Percentiles rank a stretch among this genome's conserved stretches.
phyloP scores from a whole-genome alignment of 2,329 filamentous ascomycete genomes.

The Leptographium galeiforme region DNA sequence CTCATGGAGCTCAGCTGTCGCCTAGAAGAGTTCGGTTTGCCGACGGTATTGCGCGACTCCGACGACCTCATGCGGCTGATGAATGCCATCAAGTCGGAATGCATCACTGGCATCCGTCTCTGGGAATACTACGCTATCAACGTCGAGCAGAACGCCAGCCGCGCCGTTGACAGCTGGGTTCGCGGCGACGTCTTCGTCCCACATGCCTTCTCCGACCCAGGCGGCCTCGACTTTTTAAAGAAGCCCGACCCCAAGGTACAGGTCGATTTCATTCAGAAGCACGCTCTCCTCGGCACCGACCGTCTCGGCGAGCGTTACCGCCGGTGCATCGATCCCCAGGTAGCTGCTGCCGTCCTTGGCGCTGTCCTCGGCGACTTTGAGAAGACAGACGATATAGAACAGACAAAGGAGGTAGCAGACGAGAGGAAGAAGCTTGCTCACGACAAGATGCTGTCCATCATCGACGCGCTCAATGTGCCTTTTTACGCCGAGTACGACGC shows the following conservation, averaged over 20 bases:
- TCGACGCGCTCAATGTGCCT: conserved; percentile 75
- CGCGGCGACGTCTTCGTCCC: conserved; percentile 42
- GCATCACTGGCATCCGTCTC: conserved; percentile 62
- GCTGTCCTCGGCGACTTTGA: conserved; percentile 51
- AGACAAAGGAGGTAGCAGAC: conserved; percentile 29
- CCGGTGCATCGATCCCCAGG: conserved; percentile 53
- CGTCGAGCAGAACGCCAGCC: conserved; percentile 56
- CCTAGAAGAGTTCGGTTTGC: conserved; percentile 58
- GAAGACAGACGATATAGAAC: conserved; percentile 30
- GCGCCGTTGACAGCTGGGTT: conserved; percentile 59
- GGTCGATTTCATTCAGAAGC: conserved; percentile 50
- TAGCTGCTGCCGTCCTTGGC: conserved; percentile 56
- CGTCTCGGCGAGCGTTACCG: conserved; percentile 69
- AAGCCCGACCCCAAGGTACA: conserved; percentile 31
- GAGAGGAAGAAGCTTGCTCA: conserved; percentile 36
- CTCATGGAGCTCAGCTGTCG: conserved; percentile 65
- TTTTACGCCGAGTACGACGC: conserved; percentile 87
- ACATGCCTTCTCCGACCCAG: conserved; percentile 24
- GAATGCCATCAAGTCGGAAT: conserved; percentile 68
- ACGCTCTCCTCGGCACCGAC: conserved; percentile 59
- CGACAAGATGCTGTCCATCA: conserved; percentile 44
- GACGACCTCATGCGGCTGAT: conserved; percentile 72
- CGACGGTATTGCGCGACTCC: conserved; percentile 54
- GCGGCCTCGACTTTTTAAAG: conserved; percentile 34
- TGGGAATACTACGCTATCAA: conserved; percentile 93